Percentiles rank a stretch among this genome's conserved stretches.
These are phyloP conservation scores for Mayamaea pseudoterrestris DNA, from an alignment of 108 stramenopile species.

Conservation along the genomic window DNA sequence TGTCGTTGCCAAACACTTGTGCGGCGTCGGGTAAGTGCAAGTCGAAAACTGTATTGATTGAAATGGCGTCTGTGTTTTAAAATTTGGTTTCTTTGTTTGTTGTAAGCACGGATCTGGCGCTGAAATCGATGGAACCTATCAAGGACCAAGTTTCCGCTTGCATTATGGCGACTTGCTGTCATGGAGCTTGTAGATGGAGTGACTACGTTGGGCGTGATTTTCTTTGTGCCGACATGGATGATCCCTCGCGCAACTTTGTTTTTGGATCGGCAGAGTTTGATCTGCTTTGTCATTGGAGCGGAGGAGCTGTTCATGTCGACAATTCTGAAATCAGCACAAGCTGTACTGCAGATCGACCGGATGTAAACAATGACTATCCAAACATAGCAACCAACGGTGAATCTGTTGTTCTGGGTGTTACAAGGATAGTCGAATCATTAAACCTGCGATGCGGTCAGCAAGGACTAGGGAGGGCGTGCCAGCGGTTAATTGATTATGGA, in stretches of 20 bases:
- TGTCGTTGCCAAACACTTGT: constrained; percentile 4
- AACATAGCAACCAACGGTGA: constrained; percentile 4
- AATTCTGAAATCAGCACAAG: background rate
- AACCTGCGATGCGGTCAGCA: constrained; percentile 47
- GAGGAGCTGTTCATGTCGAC: constrained; percentile 42
- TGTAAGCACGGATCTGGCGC: constrained; percentile 71
- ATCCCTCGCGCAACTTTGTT: background rate
- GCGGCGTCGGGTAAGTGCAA: no score
- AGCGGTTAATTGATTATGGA: constrained; percentile 69
- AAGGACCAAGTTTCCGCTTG: constrained; percentile 35
- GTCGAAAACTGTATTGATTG: no score
- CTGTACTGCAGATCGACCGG: background rate
- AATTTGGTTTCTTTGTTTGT: constrained; percentile 72
- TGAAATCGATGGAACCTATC: constrained; percentile 45
- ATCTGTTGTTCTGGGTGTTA: no score
- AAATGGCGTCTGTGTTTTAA: no score
- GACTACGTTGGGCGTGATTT: constrained; percentile 71
- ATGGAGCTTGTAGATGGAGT: constrained; percentile 69
- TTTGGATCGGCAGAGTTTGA: constrained; percentile 68
- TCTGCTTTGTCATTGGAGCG: constrained; percentile 51
- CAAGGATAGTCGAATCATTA: constrained; percentile 21
- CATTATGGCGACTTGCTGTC: constrained; percentile 79
- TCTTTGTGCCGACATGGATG: constrained; percentile 19
- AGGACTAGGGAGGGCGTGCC: constrained; percentile 76
- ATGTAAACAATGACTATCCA: constrained; percentile 2